Conservation (phyloP, 768 basidiomycete genomes). For the Steccherinum ochraceum region DNA sequence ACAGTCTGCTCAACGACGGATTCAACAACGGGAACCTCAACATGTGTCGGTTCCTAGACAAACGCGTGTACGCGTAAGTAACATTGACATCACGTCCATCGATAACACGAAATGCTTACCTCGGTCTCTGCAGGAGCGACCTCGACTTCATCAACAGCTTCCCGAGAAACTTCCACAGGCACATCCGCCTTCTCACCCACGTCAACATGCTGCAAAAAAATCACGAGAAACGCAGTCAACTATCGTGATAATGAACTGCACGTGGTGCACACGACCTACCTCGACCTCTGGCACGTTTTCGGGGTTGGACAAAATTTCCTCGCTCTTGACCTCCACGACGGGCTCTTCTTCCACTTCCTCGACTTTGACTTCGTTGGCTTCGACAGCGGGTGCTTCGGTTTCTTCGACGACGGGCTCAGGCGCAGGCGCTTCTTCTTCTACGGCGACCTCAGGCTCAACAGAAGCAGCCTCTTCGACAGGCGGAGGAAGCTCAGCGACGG, state of each 20-base stretch:
- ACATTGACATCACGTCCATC: neutral
- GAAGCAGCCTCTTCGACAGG: neutral
- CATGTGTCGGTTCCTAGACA: neutral
- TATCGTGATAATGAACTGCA: neutral
- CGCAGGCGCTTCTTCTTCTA: neutral
- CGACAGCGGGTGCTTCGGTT: neutral
- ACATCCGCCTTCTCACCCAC: too few species aligned
- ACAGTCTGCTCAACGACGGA: too few species aligned
- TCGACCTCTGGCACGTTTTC: neutral
- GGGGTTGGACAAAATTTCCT: neutral
- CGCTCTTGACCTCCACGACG: neutral
- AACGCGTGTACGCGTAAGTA: neutral
- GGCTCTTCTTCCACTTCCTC: neutral
- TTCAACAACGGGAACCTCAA: too few species aligned
- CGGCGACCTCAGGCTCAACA: neutral
- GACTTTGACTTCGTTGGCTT: neutral
- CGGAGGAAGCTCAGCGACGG: neutral
- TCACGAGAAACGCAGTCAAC: too few species aligned
- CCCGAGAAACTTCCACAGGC: neutral
- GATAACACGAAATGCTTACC: neutral
- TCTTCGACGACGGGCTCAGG: neutral
- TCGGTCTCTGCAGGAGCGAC: neutral
- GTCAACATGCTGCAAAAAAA: neutral
- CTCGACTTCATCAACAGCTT: neutral
- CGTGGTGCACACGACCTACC: neutral